Evolutionary conservation across 2,329 filamentous ascomycete species (phyloP).

Genomic region (Penicillium fuscoglaucum): DNA sequence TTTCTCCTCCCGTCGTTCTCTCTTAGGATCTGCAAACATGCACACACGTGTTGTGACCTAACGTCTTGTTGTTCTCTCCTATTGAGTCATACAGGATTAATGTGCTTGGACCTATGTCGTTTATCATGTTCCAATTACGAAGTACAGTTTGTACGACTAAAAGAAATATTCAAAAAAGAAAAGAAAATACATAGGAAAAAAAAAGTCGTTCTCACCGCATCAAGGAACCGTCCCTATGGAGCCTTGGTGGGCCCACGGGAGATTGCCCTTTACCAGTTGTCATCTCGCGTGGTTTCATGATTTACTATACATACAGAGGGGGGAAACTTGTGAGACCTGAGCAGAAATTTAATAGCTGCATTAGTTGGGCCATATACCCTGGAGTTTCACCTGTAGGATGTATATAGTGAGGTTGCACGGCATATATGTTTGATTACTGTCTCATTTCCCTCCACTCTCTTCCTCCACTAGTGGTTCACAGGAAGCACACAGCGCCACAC

Average conservation of each 20-base stretch:
- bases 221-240: slow-evolving; percentile 25
- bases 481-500: slow-evolving; percentile 7
- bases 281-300: slow-evolving; percentile 29
- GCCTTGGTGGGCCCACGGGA: slow-evolving; percentile 28
- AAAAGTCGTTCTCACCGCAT: slow-evolving; percentile 21
- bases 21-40: slow-evolving; percentile 18
- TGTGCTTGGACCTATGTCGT: neutral
- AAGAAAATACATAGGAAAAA: neutral
- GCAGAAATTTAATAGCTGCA: neutral
- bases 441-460: neutral
- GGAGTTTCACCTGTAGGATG: neutral
- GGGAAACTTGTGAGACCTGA: slow-evolving; percentile 13
- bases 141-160: neutral
- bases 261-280: slow-evolving; percentile 28
- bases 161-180: slow-evolving; percentile 4
- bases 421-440: slow-evolving; percentile 7
- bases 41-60: slow-evolving; percentile 9
- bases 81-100: neutral
- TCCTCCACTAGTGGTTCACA: slow-evolving; percentile 19
- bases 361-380: neutral
- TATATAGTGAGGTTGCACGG: slow-evolving; percentile 1
- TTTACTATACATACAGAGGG: slow-evolving; percentile 14
- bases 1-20: neutral
- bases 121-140: neutral
- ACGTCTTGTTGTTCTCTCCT: neutral